Evolutionary conservation across 2,329 filamentous ascomycete species (phyloP).

Genomic region (Clarireedia hainanense): DNA sequence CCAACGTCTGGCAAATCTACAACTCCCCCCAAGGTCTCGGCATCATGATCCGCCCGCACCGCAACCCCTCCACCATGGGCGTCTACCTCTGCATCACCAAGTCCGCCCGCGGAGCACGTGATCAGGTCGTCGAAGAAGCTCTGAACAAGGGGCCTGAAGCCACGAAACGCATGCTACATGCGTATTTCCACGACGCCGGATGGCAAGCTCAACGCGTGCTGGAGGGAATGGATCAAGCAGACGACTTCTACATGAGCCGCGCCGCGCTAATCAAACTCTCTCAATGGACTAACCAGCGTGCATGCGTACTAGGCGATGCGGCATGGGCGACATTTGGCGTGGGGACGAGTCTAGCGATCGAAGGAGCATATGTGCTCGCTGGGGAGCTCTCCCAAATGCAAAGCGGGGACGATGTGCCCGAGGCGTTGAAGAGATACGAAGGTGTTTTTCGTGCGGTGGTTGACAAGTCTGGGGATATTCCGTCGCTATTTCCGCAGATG

Average conservation of each 20-base stretch:
- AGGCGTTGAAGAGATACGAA: conserved; percentile 31
- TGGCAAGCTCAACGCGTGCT: conserved; percentile 36
- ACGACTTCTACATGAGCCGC: conserved; percentile 35
- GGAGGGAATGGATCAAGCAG: conserved; percentile 28
- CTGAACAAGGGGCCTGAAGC: conserved; percentile 29
- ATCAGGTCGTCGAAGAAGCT: conserved; percentile 34
- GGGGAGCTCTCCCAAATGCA: conserved; percentile 33
- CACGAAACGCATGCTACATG: conserved; percentile 22
- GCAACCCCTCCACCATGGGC: conserved; percentile 28
- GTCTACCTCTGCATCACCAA: conserved; percentile 32
- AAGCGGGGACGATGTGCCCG: conserved; percentile 24
- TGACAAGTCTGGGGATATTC: conserved; percentile 22
- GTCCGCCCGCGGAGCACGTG: conserved; percentile 22
- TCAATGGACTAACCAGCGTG: conserved; percentile 33
- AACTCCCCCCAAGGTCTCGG: conserved; percentile 34
- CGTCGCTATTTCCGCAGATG: conserved; percentile 29
- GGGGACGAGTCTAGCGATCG: conserved; percentile 34
- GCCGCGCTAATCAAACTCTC: conserved; percentile 34
- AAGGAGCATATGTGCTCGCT: conserved; percentile 39
- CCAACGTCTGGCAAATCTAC: conserved; percentile 31
- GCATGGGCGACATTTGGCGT: conserved; percentile 37
- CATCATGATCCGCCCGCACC: conserved; percentile 30
- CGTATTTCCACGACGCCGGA: conserved; percentile 31
- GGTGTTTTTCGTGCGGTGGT: conserved; percentile 28
- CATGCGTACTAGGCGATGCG: conserved; percentile 46